Conservation (phyloP, 495 filamentous ascomycete species). For the Neurospora discreta region DNA sequence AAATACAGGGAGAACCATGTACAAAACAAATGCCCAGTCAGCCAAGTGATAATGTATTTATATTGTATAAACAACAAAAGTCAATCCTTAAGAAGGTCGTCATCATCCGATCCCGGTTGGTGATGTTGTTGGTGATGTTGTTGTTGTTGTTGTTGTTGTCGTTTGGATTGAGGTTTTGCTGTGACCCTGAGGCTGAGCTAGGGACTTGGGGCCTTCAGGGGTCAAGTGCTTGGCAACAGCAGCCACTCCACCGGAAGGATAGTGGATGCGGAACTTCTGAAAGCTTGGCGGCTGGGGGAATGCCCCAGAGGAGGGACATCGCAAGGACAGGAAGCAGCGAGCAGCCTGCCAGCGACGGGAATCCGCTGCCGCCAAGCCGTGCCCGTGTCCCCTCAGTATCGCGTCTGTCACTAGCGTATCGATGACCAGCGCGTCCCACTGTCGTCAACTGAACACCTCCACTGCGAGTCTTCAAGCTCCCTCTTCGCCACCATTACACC, state of each 20-base stretch:
- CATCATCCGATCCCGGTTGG: neutral
- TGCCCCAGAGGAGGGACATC: neutral
- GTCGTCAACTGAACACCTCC: neutral
- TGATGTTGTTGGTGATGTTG: neutral
- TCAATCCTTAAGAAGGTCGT: neutral
- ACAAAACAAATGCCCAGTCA: neutral
- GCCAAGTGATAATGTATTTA: neutral
- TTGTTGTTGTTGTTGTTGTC: neutral
- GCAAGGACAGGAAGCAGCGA: neutral
- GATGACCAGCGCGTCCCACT: neutral
- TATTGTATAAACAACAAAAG: neutral
- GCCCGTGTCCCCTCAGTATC: neutral
- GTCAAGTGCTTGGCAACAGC: neutral
- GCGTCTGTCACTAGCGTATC: neutral
- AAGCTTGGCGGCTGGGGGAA: neutral
- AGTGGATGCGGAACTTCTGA: neutral
- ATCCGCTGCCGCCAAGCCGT: neutral
- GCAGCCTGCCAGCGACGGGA: neutral
- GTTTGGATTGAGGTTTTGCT: neutral
- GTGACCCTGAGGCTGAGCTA: neutral
- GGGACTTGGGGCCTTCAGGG: neutral
- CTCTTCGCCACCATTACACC: neutral
- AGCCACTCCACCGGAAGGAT: neutral
- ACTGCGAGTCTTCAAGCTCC: neutral
- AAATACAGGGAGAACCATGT: neutral